Evolutionary conservation across 768 basidiomycete species (phyloP).

Genomic region (Psilocybe sp.): DNA sequence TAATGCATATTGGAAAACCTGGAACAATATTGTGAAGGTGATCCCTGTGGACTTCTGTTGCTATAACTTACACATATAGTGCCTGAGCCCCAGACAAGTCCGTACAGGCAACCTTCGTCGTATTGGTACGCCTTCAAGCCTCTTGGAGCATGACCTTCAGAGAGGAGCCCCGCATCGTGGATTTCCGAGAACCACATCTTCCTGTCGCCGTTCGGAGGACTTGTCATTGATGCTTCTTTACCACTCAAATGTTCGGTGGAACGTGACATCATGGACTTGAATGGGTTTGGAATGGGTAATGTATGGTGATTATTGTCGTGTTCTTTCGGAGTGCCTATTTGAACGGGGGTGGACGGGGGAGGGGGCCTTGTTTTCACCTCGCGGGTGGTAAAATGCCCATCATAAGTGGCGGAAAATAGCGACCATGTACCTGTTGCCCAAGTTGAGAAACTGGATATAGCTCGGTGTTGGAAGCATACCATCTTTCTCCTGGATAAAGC

Average conservation of each 20-base stretch:
- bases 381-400: conserved; percentile 44
- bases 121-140: conserved; percentile 22
- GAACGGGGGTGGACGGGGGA: conserved; percentile 4
- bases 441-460: background rate
- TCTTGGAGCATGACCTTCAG: conserved; percentile 12
- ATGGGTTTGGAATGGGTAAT: conserved; percentile 54
- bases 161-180: conserved; percentile 19
- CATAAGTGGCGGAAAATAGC: conserved; percentile 39
- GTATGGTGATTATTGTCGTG: conserved; percentile 22
- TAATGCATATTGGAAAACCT: conserved; percentile 39
- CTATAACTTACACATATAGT: no score
- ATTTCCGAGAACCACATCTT: conserved; percentile 18
- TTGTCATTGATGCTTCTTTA: conserved; percentile 11
- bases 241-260: conserved; percentile 43
- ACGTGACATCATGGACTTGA: conserved; percentile 52
- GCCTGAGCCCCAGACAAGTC: conserved; percentile 43
- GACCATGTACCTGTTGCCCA: conserved; percentile 24
- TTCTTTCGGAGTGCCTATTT: conserved; percentile 21
- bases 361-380: conserved; percentile 32
- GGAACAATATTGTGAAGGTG: background rate
- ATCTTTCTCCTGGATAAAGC: conserved; percentile 42
- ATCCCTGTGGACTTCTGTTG: no score
- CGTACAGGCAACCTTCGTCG: conserved; percentile 28
- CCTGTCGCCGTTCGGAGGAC: conserved; percentile 1
- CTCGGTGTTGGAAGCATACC: conserved; percentile 32